phyloP scores from a whole-genome alignment of 331 rosid genomes.

The Quercus lobata region DNA sequence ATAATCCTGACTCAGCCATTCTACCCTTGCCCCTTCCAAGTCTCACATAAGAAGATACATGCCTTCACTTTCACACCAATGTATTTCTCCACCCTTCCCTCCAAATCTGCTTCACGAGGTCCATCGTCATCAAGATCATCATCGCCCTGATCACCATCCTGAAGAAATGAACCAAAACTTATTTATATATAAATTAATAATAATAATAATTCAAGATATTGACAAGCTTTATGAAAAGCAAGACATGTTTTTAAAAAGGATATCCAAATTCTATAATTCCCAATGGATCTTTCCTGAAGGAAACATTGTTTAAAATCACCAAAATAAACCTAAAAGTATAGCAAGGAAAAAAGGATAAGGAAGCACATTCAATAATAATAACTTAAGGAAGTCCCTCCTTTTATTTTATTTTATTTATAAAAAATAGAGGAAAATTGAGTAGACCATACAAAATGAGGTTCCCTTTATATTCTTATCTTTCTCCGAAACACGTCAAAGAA shows the following conservation, averaged over 20 bases:
- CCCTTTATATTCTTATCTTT: background rate
- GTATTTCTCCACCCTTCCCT: conserved; percentile 92
- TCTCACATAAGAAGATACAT: conserved; percentile 21
- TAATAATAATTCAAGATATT: background rate
- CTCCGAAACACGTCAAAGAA: background rate
- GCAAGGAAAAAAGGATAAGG: background rate
- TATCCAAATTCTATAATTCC: background rate
- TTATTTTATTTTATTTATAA: too few relatives aligned
- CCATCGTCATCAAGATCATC: conserved; percentile 84
- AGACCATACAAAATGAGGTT: background rate
- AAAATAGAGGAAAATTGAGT: background rate
- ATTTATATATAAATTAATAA: too few relatives aligned
- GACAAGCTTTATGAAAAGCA: background rate
- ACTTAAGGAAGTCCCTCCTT: background rate
- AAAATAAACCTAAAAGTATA: background rate
- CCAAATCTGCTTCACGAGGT: conserved; percentile 72
- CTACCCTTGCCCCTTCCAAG: background rate
- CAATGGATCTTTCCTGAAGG: too few relatives aligned
- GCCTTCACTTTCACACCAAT: conserved; percentile 98
- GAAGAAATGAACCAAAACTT: conserved; percentile 18
- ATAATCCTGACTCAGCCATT: too few relatives aligned
- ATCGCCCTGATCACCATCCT: conserved; percentile 86
- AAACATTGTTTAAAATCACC: background rate
- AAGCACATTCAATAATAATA: background rate
- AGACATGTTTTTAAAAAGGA: background rate